Conservation (phyloP, 257 asterid genomes). For the Rehmannia glutinosa region DNA sequence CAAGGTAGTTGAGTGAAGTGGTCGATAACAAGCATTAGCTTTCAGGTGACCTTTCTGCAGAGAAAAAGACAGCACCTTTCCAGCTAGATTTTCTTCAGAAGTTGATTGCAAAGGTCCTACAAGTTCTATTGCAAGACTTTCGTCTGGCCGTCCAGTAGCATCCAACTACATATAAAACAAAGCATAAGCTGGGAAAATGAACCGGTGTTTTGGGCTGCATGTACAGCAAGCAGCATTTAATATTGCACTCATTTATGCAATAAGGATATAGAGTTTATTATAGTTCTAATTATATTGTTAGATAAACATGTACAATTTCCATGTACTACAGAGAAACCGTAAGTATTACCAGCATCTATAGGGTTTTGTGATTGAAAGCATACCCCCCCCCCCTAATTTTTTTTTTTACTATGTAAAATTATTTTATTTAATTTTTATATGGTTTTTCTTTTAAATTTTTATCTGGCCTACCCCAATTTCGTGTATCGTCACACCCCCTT, state of each 20-base stretch:
- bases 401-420: no score
- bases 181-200: background rate
- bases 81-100: conserved; percentile 75
- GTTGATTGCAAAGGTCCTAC: conserved; percentile 83
- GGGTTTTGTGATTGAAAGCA: background rate
- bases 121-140: conserved; percentile 83
- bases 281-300: background rate
- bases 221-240: conserved; percentile 12
- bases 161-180: conserved; percentile 64
- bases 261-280: background rate
- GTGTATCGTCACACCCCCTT: no score
- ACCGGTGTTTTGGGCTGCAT: no score
- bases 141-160: conserved; percentile 96
- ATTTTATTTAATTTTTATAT: no score
- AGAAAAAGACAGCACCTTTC: conserved; percentile 77
- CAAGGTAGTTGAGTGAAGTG: conserved; percentile 80
- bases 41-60: conserved; percentile 96
- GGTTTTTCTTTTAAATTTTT: no score
- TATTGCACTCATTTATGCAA: background rate
- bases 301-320: background rate
- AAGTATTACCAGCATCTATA: background rate
- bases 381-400: no score
- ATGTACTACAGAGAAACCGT: background rate
- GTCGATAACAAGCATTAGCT: conserved; percentile 77
- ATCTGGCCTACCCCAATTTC: no score